These are phyloP conservation scores for Gossypium herbaceum DNA, from an alignment of 345 rosid genomes.

Conservation along the genomic window DNA sequence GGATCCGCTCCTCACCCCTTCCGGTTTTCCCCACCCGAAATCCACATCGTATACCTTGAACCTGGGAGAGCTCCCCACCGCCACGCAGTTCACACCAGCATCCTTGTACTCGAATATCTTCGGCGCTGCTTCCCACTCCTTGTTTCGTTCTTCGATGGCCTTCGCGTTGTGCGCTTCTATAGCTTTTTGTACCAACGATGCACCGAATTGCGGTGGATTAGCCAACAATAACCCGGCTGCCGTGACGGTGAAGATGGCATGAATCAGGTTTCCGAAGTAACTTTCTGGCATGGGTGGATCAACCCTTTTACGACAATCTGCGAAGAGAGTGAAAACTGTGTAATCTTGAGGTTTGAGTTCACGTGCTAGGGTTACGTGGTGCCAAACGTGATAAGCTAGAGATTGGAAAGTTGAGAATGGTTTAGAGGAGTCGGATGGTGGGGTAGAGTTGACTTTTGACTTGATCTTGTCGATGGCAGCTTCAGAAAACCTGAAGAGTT, in stretches of 20 bases:
- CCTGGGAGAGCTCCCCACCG: conserved; percentile 95
- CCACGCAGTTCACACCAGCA: conserved; percentile 81
- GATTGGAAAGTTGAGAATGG: conserved; percentile 92
- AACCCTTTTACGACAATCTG: conserved; percentile 76
- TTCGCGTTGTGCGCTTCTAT: conserved; percentile 57
- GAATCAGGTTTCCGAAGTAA: conserved; percentile 86
- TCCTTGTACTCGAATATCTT: conserved; percentile 79
- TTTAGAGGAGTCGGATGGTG: conserved; percentile 48
- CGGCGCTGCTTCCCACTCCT: conserved; percentile 71
- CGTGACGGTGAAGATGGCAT: conserved; percentile 79
- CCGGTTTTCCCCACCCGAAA: conserved; percentile 88
- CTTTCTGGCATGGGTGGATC: conserved; percentile 77
- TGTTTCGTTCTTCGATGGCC: conserved; percentile 64
- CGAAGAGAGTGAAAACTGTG: conserved; percentile 83
- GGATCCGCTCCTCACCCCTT: conserved; percentile 73
- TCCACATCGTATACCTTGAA: conserved; percentile 82
- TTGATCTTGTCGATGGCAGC: conserved; percentile 64
- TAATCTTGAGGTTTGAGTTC: conserved; percentile 64
- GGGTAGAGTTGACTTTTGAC: conserved; percentile 47
- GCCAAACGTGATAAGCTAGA: conserved; percentile 76
- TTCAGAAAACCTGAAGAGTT: conserved; percentile 72
- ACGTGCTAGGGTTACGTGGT: conserved; percentile 77
- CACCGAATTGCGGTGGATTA: conserved; percentile 68
- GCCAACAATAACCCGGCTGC: conserved; percentile 53
- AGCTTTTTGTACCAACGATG: conserved; percentile 62